Evolutionary conservation across 371 early-diverging fungal species (phyloP).

Genomic region (Mortierella sp.): DNA sequence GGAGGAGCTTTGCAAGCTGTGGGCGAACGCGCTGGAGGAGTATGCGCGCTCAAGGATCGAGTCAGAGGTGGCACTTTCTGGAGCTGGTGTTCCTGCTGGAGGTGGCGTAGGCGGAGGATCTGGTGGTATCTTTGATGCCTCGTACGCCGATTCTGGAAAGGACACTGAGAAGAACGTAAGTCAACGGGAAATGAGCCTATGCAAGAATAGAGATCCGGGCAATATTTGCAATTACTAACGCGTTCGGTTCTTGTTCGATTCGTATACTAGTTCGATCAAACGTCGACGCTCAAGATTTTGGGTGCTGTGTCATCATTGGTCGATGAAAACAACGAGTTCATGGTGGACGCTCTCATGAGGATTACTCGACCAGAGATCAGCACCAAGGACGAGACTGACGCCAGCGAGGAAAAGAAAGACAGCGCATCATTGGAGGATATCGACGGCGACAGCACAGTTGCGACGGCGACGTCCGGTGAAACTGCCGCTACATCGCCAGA

Average conservation of each 20-base stretch:
- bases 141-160: conserved; percentile 38
- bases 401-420: not conserved
- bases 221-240: not conserved
- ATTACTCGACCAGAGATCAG: conserved; percentile 31
- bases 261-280: conserved; percentile 40
- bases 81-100: conserved; percentile 61
- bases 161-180: conserved; percentile 49
- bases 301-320: conserved; percentile 45
- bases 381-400: not conserved
- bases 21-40: conserved; percentile 71
- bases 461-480: not conserved
- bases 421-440: not conserved
- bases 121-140: conserved; percentile 43
- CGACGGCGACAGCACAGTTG: not conserved
- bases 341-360: conserved; percentile 49
- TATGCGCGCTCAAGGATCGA: conserved; percentile 74
- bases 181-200: not conserved
- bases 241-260: not conserved
- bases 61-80: conserved; percentile 66
- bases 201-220: not conserved
- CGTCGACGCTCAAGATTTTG: conserved; percentile 53
- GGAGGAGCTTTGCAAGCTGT: conserved; percentile 68
- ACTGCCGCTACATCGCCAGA: not conserved
- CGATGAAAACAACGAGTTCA: conserved; percentile 40
- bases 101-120: conserved; percentile 9